Evolutionary conservation across 345 rosid genomes (phyloP), one percentile per base, ranked within the genome.

Genomic region (Salix viminalis): DNA sequence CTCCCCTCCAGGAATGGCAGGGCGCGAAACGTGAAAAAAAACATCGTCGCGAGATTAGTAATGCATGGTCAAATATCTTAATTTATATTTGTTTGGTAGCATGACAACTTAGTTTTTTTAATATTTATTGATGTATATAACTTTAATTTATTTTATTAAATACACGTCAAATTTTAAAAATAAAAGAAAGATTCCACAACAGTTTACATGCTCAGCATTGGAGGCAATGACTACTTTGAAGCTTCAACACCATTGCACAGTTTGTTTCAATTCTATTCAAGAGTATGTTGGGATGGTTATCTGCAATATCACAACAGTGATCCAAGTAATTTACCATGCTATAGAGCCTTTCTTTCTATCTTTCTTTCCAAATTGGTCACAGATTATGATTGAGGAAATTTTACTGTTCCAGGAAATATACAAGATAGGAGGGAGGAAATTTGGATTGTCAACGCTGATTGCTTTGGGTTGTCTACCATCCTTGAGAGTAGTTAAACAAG

Each of bases 351-450:
- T 37, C 18, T 12, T 24, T 34, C 36, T 13, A 3, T 34, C 56
- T 11, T 46, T 46, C 50, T 46, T 14, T 14, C 50, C 50, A 46
- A 46, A 15, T 46, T 46, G 50, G 14, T 46, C 32, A 14, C 4
- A n/a, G 48, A 19, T 76, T 26, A 21, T 67, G 28, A 19, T 76
- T 15, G 39, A 21, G 2, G 2, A 16, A 12, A 42, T 44, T 2
- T 60, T 72, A 4, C 39, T 62, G n/a, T 76, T 74, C 66, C 72
- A 86, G 89, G 87, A 82, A 70, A 84, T 86, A 66, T 72, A 84
- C 60, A 74, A 76, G 68, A n/a, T 37, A 32, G 90, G 90, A 70
- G 88, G 90, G 70, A 85, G 86, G 66, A 85, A 82, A 67, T 87
- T 89, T 69, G 89, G 87, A 71, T 71, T 88, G 42, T 52, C 80